Percentiles rank a stretch among this genome's conserved stretches.
These are phyloP conservation scores for Pyrenopolyporus hunteri DNA, from an alignment of 495 filamentous ascomycete species.

Conservation along the genomic window DNA sequence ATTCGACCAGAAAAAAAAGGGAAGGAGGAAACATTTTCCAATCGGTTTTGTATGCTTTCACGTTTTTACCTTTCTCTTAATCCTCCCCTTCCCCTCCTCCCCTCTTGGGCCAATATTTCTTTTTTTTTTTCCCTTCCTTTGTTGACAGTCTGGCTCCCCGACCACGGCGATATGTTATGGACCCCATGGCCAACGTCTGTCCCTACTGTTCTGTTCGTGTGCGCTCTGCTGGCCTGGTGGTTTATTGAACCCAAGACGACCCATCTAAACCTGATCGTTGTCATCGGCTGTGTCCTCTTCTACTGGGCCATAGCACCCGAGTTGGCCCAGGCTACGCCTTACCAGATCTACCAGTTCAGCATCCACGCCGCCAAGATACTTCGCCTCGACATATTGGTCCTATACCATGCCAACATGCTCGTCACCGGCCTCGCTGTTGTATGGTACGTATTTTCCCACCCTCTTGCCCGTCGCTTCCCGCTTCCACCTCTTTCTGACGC, in stretches of 20 bases:
- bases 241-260: constrained; percentile 55
- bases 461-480: neutral
- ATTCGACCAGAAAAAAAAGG: too few species aligned
- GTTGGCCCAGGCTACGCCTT: constrained; percentile 46
- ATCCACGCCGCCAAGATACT: constrained; percentile 42
- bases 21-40: constrained; percentile 36
- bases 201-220: constrained; percentile 56
- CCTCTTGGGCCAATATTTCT: constrained; percentile 27
- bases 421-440: constrained; percentile 51
- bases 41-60: constrained; percentile 23
- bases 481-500: constrained; percentile 5
- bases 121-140: constrained; percentile 27
- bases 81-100: constrained; percentile 24
- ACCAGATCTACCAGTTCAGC: constrained; percentile 46
- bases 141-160: constrained; percentile 34
- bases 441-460: constrained; percentile 43
- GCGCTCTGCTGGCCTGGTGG: constrained; percentile 57
- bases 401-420: constrained; percentile 54
- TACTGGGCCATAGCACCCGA: constrained; percentile 54
- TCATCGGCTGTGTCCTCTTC: constrained; percentile 54
- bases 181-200: constrained; percentile 56
- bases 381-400: constrained; percentile 47
- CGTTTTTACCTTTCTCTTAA: constrained; percentile 16
- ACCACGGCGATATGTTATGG: constrained; percentile 58
- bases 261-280: constrained; percentile 52